Evolutionary conservation across 495 filamentous ascomycete genomes (phyloP).

Genomic region (Cercophora sp.): DNA sequence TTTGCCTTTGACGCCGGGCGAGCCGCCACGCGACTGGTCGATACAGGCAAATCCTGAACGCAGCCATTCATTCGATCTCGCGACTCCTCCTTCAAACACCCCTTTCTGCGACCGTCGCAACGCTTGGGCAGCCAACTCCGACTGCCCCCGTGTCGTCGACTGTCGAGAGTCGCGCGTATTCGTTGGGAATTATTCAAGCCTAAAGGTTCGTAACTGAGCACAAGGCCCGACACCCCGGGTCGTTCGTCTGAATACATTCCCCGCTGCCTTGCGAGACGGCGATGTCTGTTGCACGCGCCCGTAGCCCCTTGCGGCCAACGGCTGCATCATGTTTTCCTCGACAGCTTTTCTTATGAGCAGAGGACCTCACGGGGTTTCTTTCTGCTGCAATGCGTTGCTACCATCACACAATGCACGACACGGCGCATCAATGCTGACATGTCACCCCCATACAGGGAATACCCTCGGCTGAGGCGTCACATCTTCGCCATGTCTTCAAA

Average conservation of each 20-base stretch:
- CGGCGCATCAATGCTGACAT: slow-evolving; percentile 36
- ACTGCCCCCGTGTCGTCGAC: slow-evolving; percentile 11
- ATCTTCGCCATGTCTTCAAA: slow-evolving; percentile 45
- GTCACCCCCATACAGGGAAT: slow-evolving; percentile 28
- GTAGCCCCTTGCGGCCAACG: too few relatives aligned
- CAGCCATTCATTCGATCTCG: slow-evolving; percentile 27
- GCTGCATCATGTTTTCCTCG: too few relatives aligned
- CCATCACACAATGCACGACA: background rate
- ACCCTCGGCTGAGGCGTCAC: slow-evolving; percentile 32
- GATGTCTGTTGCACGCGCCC: too few relatives aligned
- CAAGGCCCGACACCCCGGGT: too few relatives aligned
- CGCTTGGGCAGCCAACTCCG: slow-evolving; percentile 4
- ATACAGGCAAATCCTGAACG: background rate
- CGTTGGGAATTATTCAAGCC: slow-evolving; percentile 1
- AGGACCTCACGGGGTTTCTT: slow-evolving; percentile 18
- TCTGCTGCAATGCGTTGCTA: slow-evolving; percentile 13
- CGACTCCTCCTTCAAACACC: slow-evolving; percentile 22
- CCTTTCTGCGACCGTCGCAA: slow-evolving; percentile 16
- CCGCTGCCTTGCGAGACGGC: too few relatives aligned
- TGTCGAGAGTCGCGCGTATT: slow-evolving; percentile 5
- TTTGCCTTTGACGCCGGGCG: slow-evolving; percentile 2
- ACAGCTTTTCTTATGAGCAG: slow-evolving; percentile 5
- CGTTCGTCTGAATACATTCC: too few relatives aligned
- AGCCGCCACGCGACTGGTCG: slow-evolving; percentile 8
- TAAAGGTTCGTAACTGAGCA: slow-evolving; percentile 22